phyloP scores from a whole-genome alignment of 2,329 filamentous ascomycete genomes.

The Fusarium transvaalense region DNA sequence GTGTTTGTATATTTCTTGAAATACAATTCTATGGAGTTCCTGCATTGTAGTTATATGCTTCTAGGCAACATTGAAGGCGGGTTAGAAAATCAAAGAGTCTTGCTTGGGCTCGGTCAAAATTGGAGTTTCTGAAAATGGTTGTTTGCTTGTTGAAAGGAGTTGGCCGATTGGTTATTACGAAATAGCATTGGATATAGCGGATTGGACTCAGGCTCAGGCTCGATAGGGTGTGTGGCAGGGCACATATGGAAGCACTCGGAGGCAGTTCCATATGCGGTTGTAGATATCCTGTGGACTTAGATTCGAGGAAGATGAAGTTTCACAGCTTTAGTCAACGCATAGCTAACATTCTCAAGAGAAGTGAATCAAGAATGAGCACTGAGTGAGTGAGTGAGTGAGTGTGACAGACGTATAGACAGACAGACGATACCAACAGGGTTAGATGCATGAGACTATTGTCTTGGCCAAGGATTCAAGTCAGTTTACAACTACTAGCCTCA shows the following conservation, averaged over 20 bases:
- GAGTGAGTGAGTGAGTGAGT: neutral
- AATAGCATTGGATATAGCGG: conserved; percentile 19
- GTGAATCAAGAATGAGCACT: neutral
- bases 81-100: conserved; percentile 7
- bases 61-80: neutral
- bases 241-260: conserved; percentile 7
- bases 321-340: conserved; percentile 35
- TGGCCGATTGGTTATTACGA: neutral
- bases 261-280: conserved; percentile 28
- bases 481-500: neutral
- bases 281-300: conserved; percentile 38
- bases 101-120: conserved; percentile 4
- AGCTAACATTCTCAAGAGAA: conserved; percentile 16
- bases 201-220: neutral
- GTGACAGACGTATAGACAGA: neutral
- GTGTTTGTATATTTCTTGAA: conserved; percentile 20
- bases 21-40: neutral
- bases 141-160: conserved; percentile 22
- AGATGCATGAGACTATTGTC: conserved; percentile 7
- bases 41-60: conserved; percentile 17
- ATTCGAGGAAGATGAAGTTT: conserved; percentile 34
- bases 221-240: neutral
- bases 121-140: conserved; percentile 29
- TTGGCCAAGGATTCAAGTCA: neutral
- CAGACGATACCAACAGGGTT: neutral